Evolutionary conservation across 176 grass and related monocot species (phyloP).

Genomic region (Zea luxurians): DNA sequence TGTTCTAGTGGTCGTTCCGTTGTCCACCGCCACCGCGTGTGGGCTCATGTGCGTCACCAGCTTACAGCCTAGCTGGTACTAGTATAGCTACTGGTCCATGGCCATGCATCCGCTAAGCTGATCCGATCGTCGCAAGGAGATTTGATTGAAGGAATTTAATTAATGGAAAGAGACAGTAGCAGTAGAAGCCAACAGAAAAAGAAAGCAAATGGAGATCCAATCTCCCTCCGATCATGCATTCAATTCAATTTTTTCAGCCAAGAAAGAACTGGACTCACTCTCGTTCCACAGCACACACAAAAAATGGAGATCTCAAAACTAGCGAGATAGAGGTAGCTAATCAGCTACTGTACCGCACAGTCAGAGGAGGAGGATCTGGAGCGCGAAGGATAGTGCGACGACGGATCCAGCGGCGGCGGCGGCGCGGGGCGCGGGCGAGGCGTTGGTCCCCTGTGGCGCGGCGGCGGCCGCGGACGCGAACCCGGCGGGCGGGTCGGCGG

Average conservation of each 20-base stretch:
- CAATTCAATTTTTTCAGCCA: neutral
- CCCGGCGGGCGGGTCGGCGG: neutral
- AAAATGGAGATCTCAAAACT: neutral
- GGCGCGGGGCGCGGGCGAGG: neutral
- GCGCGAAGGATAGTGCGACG: neutral
- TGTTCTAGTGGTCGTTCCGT: neutral
- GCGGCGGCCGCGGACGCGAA: slow-evolving; percentile 32
- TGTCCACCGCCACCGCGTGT: neutral
- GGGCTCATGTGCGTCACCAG: slow-evolving; percentile 1
- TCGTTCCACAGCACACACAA: neutral
- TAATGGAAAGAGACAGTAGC: no score
- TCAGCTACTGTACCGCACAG: neutral
- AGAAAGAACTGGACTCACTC: neutral
- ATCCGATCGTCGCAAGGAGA: neutral
- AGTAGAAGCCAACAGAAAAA: neutral
- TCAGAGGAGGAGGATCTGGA: neutral
- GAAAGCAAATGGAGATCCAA: slow-evolving; percentile 1
- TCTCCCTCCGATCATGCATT: neutral
- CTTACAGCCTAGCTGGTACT: neutral
- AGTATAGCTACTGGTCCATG: no score
- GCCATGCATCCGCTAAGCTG: slow-evolving; percentile 4
- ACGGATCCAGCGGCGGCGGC: slow-evolving; percentile 17
- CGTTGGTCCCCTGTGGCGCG: neutral
- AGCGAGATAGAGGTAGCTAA: neutral
- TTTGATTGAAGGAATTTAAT: no score